phyloP scores from a whole-genome alignment of 345 rosid genomes.

The Excoecaria agallocha region DNA sequence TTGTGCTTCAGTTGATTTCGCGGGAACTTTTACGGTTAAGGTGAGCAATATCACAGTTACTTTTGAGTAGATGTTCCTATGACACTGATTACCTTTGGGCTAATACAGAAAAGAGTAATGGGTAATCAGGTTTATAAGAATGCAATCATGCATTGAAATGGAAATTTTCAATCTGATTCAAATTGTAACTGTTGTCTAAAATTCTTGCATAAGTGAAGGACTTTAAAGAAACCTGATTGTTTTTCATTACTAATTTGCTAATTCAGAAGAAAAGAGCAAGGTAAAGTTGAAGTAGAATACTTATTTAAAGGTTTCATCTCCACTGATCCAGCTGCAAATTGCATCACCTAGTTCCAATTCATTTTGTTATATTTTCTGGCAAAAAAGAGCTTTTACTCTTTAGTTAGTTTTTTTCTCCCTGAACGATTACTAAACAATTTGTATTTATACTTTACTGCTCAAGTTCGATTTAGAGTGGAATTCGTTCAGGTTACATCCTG shows the following conservation, averaged over 20 bases:
- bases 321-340: too few relatives aligned
- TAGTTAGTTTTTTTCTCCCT: too few relatives aligned
- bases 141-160: not conserved
- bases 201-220: not conserved
- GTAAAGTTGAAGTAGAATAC: too few relatives aligned
- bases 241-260: not conserved
- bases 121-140: not conserved
- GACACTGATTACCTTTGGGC: not conserved
- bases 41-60: not conserved
- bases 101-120: not conserved
- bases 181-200: not conserved
- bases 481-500: too few relatives aligned
- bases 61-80: not conserved
- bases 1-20: not conserved
- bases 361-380: too few relatives aligned
- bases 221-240: not conserved
- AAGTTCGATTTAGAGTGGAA: too few relatives aligned
- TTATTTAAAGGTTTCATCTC: too few relatives aligned
- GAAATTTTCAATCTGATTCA: conserved; percentile 3
- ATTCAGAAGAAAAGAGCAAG: too few relatives aligned
- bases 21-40: not conserved
- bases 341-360: too few relatives aligned
- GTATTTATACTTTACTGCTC: too few relatives aligned
- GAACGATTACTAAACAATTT: too few relatives aligned
- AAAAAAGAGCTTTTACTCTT: too few relatives aligned